Evolutionary conservation across 1,139 yeast genomes (phyloP).

Genomic region (Meyerozyma guilliermondii): DNA sequence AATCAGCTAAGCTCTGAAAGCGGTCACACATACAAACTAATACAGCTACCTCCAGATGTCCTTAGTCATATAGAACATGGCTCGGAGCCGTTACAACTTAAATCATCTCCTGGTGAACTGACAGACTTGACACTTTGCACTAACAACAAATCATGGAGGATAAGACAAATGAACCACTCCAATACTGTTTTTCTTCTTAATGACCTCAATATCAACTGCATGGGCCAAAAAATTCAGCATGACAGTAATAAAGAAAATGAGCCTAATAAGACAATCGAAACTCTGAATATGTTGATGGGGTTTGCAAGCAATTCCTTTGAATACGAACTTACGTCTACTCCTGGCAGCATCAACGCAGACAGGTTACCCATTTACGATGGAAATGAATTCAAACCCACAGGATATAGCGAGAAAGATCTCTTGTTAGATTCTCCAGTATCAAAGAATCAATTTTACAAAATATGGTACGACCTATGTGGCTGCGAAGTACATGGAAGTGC

Average conservation of each 20-base stretch:
- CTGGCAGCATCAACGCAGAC: constrained; percentile 40
- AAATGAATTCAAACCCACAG: constrained; percentile 10
- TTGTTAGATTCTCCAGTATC: constrained; percentile 53
- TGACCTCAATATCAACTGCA: constrained; percentile 18
- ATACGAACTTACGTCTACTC: constrained; percentile 40
- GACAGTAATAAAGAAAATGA: constrained; percentile 1
- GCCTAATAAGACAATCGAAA: background rate
- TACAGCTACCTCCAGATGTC: constrained; percentile 57
- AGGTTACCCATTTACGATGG: constrained; percentile 48
- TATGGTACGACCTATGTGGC: constrained; percentile 58
- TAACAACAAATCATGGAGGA: constrained; percentile 48
- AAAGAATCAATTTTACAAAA: constrained; percentile 40
- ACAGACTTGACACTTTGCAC: constrained; percentile 63
- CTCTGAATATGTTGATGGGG: constrained; percentile 26
- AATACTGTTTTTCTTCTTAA: constrained; percentile 64
- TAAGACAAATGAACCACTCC: constrained; percentile 82
- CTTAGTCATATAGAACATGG: constrained; percentile 21
- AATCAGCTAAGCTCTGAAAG: constrained; percentile 21
- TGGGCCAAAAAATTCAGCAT: constrained; percentile 5
- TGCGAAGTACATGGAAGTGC: constrained; percentile 38
- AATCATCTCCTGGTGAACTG: constrained; percentile 33
- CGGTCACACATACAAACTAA: constrained; percentile 41
- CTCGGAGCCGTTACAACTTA: constrained; percentile 34
- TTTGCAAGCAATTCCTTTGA: constrained; percentile 42
- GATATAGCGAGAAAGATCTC: constrained; percentile 28